These are phyloP conservation scores for Ascomycota sp. DNA, from an alignment of 2,329 filamentous ascomycete species.

Conservation along the genomic window DNA sequence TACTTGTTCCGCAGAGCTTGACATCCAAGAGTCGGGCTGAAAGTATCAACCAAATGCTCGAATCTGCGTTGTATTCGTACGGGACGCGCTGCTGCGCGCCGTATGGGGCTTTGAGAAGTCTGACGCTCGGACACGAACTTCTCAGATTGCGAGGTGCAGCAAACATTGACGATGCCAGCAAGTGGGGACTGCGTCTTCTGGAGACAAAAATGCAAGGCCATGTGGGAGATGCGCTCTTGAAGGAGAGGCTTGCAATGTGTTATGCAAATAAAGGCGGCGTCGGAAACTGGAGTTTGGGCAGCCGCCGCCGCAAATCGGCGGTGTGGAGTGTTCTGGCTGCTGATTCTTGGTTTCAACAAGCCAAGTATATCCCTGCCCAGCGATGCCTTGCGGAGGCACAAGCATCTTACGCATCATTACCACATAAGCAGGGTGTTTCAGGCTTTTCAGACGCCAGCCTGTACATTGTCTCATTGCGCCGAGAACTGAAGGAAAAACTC, in stretches of 20 bases:
- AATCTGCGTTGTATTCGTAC: slow-evolving; percentile 84
- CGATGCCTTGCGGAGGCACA: slow-evolving; percentile 53
- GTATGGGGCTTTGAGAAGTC: slow-evolving; percentile 60
- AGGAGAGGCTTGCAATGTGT: slow-evolving; percentile 69
- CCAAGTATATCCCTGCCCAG: slow-evolving; percentile 60
- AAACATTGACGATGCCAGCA: slow-evolving; percentile 68
- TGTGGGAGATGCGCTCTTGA: slow-evolving; percentile 63
- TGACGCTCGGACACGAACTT: slow-evolving; percentile 62
- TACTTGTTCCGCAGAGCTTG: slow-evolving; percentile 54
- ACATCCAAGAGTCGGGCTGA: slow-evolving; percentile 62
- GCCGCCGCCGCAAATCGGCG: slow-evolving; percentile 63
- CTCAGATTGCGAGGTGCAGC: slow-evolving; percentile 61
- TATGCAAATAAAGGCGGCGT: slow-evolving; percentile 55
- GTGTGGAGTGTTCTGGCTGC: slow-evolving; percentile 74
- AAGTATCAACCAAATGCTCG: slow-evolving; percentile 67
- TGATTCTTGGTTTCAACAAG: slow-evolving; percentile 62
- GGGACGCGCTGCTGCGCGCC: slow-evolving; percentile 62
- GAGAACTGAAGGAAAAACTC: slow-evolving; percentile 26
- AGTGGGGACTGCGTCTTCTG: slow-evolving; percentile 63
- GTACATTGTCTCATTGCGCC: slow-evolving; percentile 31
- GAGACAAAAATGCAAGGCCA: slow-evolving; percentile 57
- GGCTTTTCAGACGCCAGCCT: slow-evolving; percentile 28
- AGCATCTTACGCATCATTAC: slow-evolving; percentile 29
- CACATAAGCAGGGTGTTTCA: slow-evolving; percentile 28
- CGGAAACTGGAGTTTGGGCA: slow-evolving; percentile 47